Evolutionary conservation across 495 filamentous ascomycete genomes (phyloP), one percentile per base, ranked within the genome.

Genomic region (Aspergillus wentii): DNA sequence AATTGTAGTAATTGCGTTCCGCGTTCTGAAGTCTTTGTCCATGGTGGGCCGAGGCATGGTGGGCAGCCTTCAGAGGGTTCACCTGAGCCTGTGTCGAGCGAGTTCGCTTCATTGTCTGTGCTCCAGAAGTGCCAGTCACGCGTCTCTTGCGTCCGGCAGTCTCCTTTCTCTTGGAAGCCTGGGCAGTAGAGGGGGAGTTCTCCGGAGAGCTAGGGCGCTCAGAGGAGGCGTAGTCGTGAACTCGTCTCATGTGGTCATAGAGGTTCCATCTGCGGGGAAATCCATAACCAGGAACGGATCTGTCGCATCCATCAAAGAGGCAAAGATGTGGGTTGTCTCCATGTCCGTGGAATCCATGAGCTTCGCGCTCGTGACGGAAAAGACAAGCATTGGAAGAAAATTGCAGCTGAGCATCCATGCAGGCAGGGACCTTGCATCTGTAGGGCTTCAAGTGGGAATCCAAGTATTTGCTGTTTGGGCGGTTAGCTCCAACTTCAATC

Each of bases 361-460:
- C 87, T 67, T 96, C 89, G 50, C 89, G 80, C 69, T 95, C 88
- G 52, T 96, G 89, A 27, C 89, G 87, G 47, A 95, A 82, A n/a
- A 94, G 76, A 61, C 89, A 94, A 25, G 88, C 89, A 49, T 89
- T 96, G 18, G 89, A 95, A 23, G 88, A 94, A 51, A 96, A 96
- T 20, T 68, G 68, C 32, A 74, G 48, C 25, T 80, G 76, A 40
- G 79, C 74, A 57, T 85, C 82, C 58, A 82, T 75, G 62, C 89
- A 96, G 25, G 72, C 71, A 33, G 79, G 70, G 37, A 79, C 72
- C 75, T 87, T 90, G 80, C 89, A 96, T 26, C 86, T 80, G 68
- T 94, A 95, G 14, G 89, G 89, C 73, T 90, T 92, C 57, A 94
- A 59, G 62, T 96, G 89, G 14, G 89, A 94, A 61, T 96, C 89